Base-by-base conservation (phyloP, 768 basidiomycete species). In the Rhizopogon roseolus region DNA sequence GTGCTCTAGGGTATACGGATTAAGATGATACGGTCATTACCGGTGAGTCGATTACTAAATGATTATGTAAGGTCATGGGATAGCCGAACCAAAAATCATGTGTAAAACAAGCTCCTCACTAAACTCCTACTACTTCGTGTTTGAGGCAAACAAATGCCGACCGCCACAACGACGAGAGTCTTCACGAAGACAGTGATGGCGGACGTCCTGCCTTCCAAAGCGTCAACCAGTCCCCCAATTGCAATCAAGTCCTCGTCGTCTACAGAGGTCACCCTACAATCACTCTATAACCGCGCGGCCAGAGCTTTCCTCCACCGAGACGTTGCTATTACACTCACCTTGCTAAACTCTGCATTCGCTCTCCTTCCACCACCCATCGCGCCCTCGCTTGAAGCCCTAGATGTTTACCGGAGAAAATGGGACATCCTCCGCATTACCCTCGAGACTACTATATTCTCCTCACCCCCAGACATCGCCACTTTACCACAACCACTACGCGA, bases 351-450 rank as follows among this genome's bases (percentile, higher is more conserved):
- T 7, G 90, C 89, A 0, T 90, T 91, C 65, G 63, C 79, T 8
- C 68, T 88, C 32, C 62, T 93, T 57, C 76, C 64, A 14, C 73
- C 75, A 3, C 81, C 73, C 5, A 60, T 66, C 11, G 50, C 54
- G 6, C 65, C 60, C 6, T 52, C 52, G 0, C 58, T 62, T 40
- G 83, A 84, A 54, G 44, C 60, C 3, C 73, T 82, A 4, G 73
- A 77, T 52, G 70, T 78, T 19, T 72, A 76, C 45, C 81, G 90
- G 16, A 76, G 84, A 53, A 92, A 91, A 72, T 93, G 91, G 91
- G 90, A 93, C 62, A 82, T 93, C 53, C 82, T 93, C 6, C 80
- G 91, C 25, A 86, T 93, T 57, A 93, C 90, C 0, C 77, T 91
- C 52, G 90, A 93, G 64, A 81, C 85, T 1, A 89, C 85, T 1